Base-by-base conservation (phyloP, 805 yeast genomes). In the Zygosaccharomyces lentus region DNA sequence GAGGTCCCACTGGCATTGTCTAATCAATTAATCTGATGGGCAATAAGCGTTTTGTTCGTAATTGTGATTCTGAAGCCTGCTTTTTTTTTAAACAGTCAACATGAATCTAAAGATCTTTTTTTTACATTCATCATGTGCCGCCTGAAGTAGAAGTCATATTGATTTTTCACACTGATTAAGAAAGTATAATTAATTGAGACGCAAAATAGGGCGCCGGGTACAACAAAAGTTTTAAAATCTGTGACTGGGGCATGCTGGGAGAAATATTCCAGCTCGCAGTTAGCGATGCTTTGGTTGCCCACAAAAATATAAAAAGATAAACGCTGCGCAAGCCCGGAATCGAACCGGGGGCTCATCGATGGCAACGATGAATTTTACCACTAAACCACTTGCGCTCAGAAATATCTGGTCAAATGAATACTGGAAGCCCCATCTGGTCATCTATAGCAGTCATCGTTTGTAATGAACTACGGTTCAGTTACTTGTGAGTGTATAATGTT, bases 1-100 rank as follows among this genome's bases (percentile, higher is more conserved):
- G 57, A 12, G 49, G 47, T 36, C 56, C 60, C n/a, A 59, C 54
- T 12, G 62, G 53, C 64, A 57, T 59, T 19, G 15, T 3, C 12
- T 16, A 32, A 32, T 8, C 23, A 9, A 38, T 12, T 16, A 15
- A 4, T 15, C 15, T 17, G 8, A n/a, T 19, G 21, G 21, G 21
- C 21, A 12, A 10, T n/a, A 12, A 6, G 21, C 4, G 7, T 10
- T 10, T n/a, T 12, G 26, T 9, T 4, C 10, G 5, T 19, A 19
- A 19, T 19, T 19, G 21, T 19, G 21, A 19, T n/a, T 37, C 5
- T 3, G 19, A 34, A 23, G 16, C 16, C 24, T 9, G 19, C 9
- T 24, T 6, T 19, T 27, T 27, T 32, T 38, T 38, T 34, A 19
- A 16, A n/a, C 4, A 26, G 26, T 26, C 34, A 27, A 27, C 41